These are phyloP conservation scores for Colletotrichum incanum DNA, from an alignment of 2,329 filamentous ascomycete species.

Conservation along the genomic window DNA sequence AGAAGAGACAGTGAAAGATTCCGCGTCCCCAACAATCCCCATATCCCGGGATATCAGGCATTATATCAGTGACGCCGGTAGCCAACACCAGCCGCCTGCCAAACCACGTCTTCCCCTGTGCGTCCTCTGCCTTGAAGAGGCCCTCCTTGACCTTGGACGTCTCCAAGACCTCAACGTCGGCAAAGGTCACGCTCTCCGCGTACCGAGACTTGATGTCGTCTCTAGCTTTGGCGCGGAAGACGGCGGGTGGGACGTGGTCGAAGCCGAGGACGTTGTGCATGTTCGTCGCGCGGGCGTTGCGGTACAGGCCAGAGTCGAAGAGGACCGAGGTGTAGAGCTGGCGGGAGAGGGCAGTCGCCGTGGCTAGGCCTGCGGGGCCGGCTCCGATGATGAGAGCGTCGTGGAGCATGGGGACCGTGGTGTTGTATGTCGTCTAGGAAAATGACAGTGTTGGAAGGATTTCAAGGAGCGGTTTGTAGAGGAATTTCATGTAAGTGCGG, in stretches of 20 bases:
- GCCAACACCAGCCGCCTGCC: conserved; percentile 71
- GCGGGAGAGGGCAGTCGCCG: conserved; percentile 63
- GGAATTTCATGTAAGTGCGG: conserved; percentile 9
- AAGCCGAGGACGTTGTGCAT: conserved; percentile 64
- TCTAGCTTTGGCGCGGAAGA: conserved; percentile 54
- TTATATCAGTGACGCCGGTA: conserved; percentile 66
- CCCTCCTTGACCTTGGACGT: conserved; percentile 50
- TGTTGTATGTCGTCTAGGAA: not conserved
- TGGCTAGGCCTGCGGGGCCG: conserved; percentile 66
- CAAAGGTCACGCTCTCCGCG: conserved; percentile 43
- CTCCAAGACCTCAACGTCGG: conserved; percentile 51
- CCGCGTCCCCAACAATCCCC: conserved; percentile 67
- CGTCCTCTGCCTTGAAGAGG: conserved; percentile 58
- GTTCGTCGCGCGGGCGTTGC: conserved; percentile 62
- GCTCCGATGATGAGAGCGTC: conserved; percentile 69
- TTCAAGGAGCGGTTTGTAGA: not conserved
- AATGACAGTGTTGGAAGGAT: not conserved
- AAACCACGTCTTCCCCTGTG: conserved; percentile 57
- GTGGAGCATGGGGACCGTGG: conserved; percentile 49
- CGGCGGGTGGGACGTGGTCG: conserved; percentile 56
- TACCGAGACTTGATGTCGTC: conserved; percentile 55
- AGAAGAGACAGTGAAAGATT: conserved; percentile 74
- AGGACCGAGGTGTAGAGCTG: conserved; percentile 64
- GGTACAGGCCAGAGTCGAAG: conserved; percentile 66
- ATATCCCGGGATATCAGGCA: conserved; percentile 68